phyloP scores from a whole-genome alignment of 495 filamentous ascomycete species.

The Aspergillus haitiensis region DNA sequence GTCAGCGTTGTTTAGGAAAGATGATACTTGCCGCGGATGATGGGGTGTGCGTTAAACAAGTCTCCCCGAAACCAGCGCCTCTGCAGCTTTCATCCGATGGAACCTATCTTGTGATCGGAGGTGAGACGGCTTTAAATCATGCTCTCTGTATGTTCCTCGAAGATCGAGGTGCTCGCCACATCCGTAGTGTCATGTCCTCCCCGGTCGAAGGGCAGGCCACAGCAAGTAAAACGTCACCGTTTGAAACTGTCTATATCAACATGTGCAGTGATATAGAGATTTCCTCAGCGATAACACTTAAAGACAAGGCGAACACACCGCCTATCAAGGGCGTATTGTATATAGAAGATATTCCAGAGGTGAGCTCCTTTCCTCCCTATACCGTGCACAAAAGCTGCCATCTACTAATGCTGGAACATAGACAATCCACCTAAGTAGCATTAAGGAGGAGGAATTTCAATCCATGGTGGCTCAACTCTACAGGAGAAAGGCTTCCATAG shows the following conservation, averaged over 20 bases:
- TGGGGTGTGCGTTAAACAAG: no score
- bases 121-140: background rate
- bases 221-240: background rate
- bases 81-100: background rate
- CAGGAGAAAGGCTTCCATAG: background rate
- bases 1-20: background rate
- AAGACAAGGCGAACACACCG: background rate
- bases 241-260: background rate
- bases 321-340: background rate
- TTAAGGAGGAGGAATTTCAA: no score
- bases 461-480: no score
- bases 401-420: no score
- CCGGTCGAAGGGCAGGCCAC: background rate
- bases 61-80: background rate
- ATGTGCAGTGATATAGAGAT: background rate
- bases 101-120: background rate
- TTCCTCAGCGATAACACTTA: background rate
- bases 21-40: background rate
- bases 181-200: background rate
- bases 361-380: no score
- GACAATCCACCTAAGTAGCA: no score
- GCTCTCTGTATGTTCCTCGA: background rate
- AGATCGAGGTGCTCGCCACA: background rate
- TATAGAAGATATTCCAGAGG: background rate
- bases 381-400: no score